Conservation (phyloP, 2,329 filamentous ascomycete genomes). For the Sarocladium brachiariae region DNA sequence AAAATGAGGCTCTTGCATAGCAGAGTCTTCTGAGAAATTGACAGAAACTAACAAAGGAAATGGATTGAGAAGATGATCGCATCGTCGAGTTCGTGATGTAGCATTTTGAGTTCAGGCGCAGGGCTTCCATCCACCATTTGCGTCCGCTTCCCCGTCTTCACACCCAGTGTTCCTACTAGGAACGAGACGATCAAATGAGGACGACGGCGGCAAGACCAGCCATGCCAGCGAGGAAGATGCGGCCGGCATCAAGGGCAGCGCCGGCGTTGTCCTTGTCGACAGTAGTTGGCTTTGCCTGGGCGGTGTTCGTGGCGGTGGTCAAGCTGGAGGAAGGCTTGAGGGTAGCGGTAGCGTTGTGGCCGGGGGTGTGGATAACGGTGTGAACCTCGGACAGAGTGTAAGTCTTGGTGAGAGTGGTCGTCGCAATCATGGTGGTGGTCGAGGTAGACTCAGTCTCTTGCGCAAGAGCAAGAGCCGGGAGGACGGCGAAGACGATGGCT, state of each 20-base stretch:
- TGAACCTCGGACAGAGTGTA: conserved; percentile 42
- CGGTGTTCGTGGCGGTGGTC: conserved; percentile 16
- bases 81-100: conserved; percentile 9
- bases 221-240: conserved; percentile 41
- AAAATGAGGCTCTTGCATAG: background rate
- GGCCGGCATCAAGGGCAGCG: conserved; percentile 35
- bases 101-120: conserved; percentile 1
- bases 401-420: conserved; percentile 44
- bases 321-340: conserved; percentile 17
- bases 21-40: background rate
- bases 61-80: conserved; percentile 7
- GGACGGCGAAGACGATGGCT: conserved; percentile 39
- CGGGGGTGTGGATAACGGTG: conserved; percentile 27
- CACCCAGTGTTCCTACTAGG: conserved; percentile 1
- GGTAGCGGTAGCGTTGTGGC: conserved; percentile 16
- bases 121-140: background rate
- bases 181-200: conserved; percentile 37
- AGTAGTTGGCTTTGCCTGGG: conserved; percentile 16
- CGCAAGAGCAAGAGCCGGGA: conserved; percentile 49
- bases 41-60: conserved; percentile 9
- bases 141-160: background rate
- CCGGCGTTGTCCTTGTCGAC: conserved; percentile 34
- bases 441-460: conserved; percentile 19
- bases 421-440: conserved; percentile 42
- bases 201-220: conserved; percentile 43